Evolutionary conservation across 768 basidiomycete species (phyloP).

Genomic region (Amanita rimosa): DNA sequence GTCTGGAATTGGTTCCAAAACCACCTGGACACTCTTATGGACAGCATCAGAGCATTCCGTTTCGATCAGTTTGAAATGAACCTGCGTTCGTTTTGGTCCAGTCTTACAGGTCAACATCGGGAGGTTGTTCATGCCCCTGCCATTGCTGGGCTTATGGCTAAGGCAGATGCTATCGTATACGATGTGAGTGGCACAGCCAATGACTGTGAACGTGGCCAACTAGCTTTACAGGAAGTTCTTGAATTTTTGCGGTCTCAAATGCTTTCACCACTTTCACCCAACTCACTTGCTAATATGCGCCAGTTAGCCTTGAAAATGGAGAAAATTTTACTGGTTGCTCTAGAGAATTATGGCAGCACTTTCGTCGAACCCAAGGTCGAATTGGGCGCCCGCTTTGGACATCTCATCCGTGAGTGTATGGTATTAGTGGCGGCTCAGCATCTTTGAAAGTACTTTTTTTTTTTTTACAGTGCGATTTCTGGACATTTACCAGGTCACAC

Average conservation of each 20-base stretch:
- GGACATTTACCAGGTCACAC: conserved; percentile 87
- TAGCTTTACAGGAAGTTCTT: conserved; percentile 60
- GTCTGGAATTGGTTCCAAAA: conserved; percentile 92
- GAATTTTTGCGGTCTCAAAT: conserved; percentile 79
- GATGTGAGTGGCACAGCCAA: conserved; percentile 50
- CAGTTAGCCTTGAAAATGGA: conserved; percentile 89
- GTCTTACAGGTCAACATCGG: conserved; percentile 60
- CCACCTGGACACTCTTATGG: conserved; percentile 75
- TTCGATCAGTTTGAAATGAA: conserved; percentile 90
- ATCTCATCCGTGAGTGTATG: conserved; percentile 65
- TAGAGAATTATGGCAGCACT: conserved; percentile 77
- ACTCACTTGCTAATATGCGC: conserved; percentile 60
- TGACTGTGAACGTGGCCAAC: neutral
- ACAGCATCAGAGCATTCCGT: conserved; percentile 64
- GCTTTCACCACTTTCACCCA: conserved; percentile 61
- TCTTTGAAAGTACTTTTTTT: conserved; percentile 9
- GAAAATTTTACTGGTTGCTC: conserved; percentile 70
- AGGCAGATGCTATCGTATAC: conserved; percentile 83
- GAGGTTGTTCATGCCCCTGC: conserved; percentile 85
- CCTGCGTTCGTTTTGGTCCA: conserved; percentile 78
- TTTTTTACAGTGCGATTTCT: conserved; percentile 65
- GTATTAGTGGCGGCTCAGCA: conserved; percentile 3
- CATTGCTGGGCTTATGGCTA: conserved; percentile 80
- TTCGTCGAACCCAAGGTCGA: conserved; percentile 91
- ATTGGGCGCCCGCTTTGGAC: conserved; percentile 82